These are phyloP conservation scores for Mrakia gelida DNA, from an alignment of 768 basidiomycete genomes.

Conservation along the genomic window DNA sequence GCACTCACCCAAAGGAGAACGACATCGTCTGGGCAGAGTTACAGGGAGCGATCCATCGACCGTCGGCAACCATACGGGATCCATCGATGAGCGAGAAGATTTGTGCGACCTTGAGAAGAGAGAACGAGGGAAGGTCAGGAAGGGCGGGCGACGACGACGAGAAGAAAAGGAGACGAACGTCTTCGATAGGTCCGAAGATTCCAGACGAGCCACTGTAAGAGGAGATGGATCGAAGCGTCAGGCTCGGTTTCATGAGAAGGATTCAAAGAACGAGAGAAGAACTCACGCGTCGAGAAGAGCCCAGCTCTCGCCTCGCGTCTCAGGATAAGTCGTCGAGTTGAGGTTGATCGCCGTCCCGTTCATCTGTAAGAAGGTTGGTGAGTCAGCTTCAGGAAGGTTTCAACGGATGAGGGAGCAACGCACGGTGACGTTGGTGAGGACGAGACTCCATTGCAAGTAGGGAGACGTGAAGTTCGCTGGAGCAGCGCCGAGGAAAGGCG, in stretches of 20 bases:
- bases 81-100: conserved; percentile 39
- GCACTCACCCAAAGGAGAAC: conserved; percentile 40
- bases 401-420: neutral
- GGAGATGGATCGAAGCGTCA: neutral
- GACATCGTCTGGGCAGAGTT: conserved; percentile 40
- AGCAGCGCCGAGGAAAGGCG: conserved; percentile 18
- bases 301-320: conserved; percentile 33
- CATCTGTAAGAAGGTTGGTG: conserved; percentile 6
- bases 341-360: conserved; percentile 39
- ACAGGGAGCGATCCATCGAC: conserved; percentile 42
- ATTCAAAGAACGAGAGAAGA: neutral
- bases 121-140: neutral
- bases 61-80: conserved; percentile 38
- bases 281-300: conserved; percentile 39
- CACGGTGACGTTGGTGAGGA: conserved; percentile 35
- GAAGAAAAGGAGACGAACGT: conserved; percentile 13
- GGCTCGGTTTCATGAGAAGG: neutral
- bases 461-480: conserved; percentile 17
- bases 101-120: conserved; percentile 31
- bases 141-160: neutral
- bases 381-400: no score
- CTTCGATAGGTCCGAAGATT: conserved; percentile 41
- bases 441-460: conserved; percentile 39
- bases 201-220: conserved; percentile 38
- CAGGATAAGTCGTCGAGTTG: conserved; percentile 36